Conservation (phyloP, 2,329 filamentous ascomycete species). For the Penicillium paneum region DNA sequence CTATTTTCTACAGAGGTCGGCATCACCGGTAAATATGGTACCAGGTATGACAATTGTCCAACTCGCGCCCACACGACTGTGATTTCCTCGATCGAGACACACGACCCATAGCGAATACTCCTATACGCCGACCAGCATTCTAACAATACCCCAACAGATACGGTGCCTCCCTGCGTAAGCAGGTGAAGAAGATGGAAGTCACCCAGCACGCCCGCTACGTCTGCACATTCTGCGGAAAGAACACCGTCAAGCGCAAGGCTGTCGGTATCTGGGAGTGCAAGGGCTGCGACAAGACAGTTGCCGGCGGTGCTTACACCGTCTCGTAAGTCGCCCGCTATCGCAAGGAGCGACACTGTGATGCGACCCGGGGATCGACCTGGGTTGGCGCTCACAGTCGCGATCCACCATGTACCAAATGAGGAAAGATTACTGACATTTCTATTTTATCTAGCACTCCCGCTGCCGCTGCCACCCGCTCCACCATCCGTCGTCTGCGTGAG, state of each 20-base stretch:
- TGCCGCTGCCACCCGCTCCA: slow-evolving; percentile 90
- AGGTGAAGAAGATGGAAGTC: slow-evolving; percentile 99
- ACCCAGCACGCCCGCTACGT: slow-evolving; percentile 96
- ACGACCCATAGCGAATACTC: slow-evolving; percentile 4
- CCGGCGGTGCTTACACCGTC: slow-evolving; percentile 90
- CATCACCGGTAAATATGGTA: slow-evolving; percentile 98
- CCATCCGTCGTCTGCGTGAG: slow-evolving; percentile 93
- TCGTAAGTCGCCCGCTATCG: slow-evolving; percentile 66
- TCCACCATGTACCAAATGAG: not conserved
- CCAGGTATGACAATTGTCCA: slow-evolving; percentile 64
- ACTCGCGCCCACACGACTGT: slow-evolving; percentile 14
- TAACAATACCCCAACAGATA: slow-evolving; percentile 58
- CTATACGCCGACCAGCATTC: slow-evolving; percentile 18
- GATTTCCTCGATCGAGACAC: slow-evolving; percentile 17
- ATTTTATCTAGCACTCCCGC: slow-evolving; percentile 68
- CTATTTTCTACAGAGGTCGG: slow-evolving; percentile 65
- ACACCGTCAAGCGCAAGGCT: slow-evolving; percentile 82
- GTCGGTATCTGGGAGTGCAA: slow-evolving; percentile 98
- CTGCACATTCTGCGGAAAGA: slow-evolving; percentile 99
- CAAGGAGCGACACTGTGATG: not conserved
- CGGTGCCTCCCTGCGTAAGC: slow-evolving; percentile 99
- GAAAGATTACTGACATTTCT: slow-evolving; percentile 2
- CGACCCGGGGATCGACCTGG: not conserved
- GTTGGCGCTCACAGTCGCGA: not conserved
- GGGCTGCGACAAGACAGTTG: slow-evolving; percentile 89